Base-by-base conservation (phyloP, 73 alveolate species). In the Blepharisma stoltei region DNA sequence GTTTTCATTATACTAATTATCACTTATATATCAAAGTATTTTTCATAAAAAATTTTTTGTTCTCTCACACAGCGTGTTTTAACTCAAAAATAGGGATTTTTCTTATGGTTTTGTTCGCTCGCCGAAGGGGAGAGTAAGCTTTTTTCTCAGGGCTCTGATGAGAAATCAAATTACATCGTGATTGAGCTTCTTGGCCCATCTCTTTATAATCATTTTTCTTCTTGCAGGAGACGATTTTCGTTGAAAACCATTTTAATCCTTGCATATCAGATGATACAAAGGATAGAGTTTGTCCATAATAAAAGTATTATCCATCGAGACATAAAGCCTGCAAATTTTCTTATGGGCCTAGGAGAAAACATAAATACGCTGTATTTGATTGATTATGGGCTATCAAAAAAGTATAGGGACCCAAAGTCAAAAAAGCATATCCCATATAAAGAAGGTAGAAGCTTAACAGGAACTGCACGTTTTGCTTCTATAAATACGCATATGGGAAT, bases 331-430 rank as follows among this genome's bases (percentile, higher is more conserved):
- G 94, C 83, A 52, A 87, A 87, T 44, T 87, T 87, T 77, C 76
- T 87, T 47, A 84, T 87, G 18, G 85, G 83, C 9, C 43, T 77
- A 6, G 88, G 82, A 11, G 37, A 68, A 8, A 89, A 86, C 43
- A 54, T 83, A 6, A 84, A 80, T 11, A 83, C 88, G 55, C 83
- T 90, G 27, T 87, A 90, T 84, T 67, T 88, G 7, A 92, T 94
- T 71, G 99, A 94, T 84, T 94, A 92, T 83, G 99, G 99, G 54
- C 78, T 92, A 27, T 88, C 99, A 9, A 94, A 92, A 83, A 68
- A 85, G 68, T 94, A 87, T 75, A 48, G 71, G 25, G 75, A 73
- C 14, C 67, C 84, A 27, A 90, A 92, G 55, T 90, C 92, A 20
- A 66, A 66, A 32, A 77, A 77, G 14, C 83, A 77, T 43, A 77